Evolutionary conservation across 768 basidiomycete genomes (phyloP), one percentile per base, ranked within the genome.

Genomic region (Psilocybe sp.): DNA sequence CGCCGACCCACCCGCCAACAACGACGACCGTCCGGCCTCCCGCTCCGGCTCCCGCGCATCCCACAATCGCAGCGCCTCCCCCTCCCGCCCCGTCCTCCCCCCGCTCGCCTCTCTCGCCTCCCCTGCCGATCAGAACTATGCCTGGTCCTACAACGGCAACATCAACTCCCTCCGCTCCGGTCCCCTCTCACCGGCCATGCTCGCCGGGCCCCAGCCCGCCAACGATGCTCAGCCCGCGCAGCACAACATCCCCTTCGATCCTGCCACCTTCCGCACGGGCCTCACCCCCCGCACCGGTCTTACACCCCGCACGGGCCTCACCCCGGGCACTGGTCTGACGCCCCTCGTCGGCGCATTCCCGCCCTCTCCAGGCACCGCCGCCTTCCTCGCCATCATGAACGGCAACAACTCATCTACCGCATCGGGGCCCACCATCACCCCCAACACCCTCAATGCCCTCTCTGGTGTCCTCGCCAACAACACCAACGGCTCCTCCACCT

Each of bases 161-260:
- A 70, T 86, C 43, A 88, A 88, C 67, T 94, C 92, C 2, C 82
- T 98, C 32, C 85, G 96, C 40, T 81, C 94, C 0, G 96, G 95
- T 4, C 96, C 96, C 1, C 85, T 98, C 47, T 93, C 91, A 5
- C 96, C 96, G 28, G 94, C 96, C 47, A 96, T 98, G 92, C 85
- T 97, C 52, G 84, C 91, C 20, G 96, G 89, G 8, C 95, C 93
- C 3, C 85, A 83, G 64, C 76, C 75, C 41, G 57, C 70, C 45
- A 69, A 68, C 32, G 70, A 76, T 60, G 64, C 59, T 61, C 39
- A 64, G 5, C 74, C 73, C 28, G 69, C 76, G 60, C 64, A 60
- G 62, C 40, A 63, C 6, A 74, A 74, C 48, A 57, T 76, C 38
- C 61, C 75, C 44, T 95, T 92, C 64, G 91, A 93, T 62, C 82